phyloP scores from a whole-genome alignment of 139 green algal genomes.

The Tetradesmus lagerheimii region DNA sequence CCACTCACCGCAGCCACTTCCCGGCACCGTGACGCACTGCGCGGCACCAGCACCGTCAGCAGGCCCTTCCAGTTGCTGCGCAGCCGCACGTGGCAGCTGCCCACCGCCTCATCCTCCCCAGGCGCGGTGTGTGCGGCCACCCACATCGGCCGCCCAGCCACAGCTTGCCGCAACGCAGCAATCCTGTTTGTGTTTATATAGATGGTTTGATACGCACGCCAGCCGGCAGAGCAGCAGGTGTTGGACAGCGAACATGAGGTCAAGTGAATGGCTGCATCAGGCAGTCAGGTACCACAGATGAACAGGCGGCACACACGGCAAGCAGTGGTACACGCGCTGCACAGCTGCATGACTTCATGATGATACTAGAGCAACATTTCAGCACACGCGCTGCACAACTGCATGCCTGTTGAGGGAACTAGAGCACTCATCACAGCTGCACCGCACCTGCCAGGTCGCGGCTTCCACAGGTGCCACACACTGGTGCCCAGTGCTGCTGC shows the following conservation, averaged over 20 bases:
- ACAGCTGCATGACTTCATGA: not conserved
- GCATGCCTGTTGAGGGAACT: too few species aligned
- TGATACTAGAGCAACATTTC: too few species aligned
- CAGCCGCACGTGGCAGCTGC: slow-evolving; percentile 52
- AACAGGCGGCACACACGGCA: not conserved
- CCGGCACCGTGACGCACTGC: not conserved
- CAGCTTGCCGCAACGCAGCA: not conserved
- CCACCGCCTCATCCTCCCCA: slow-evolving; percentile 59
- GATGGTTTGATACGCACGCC: too few species aligned
- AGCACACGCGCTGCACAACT: too few species aligned
- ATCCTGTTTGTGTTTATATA: slow-evolving; percentile 36
- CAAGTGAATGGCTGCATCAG: not conserved
- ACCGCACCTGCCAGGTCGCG: slow-evolving; percentile 27
- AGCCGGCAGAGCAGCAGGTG: not conserved
- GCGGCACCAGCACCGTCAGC: slow-evolving; percentile 62
- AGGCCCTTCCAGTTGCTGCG: slow-evolving; percentile 42
- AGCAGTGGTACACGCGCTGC: not conserved
- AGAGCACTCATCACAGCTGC: too few species aligned
- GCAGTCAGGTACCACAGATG: not conserved
- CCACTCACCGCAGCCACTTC: slow-evolving; percentile 23
- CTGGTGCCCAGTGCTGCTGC: slow-evolving; percentile 64
- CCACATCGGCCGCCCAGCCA: slow-evolving; percentile 62
- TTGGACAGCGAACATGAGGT: too few species aligned
- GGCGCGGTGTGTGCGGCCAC: slow-evolving; percentile 59
- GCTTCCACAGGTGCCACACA: slow-evolving; percentile 61